Conservation (phyloP, 805 yeast genomes). For the Lipomyces chichibuensis region DNA sequence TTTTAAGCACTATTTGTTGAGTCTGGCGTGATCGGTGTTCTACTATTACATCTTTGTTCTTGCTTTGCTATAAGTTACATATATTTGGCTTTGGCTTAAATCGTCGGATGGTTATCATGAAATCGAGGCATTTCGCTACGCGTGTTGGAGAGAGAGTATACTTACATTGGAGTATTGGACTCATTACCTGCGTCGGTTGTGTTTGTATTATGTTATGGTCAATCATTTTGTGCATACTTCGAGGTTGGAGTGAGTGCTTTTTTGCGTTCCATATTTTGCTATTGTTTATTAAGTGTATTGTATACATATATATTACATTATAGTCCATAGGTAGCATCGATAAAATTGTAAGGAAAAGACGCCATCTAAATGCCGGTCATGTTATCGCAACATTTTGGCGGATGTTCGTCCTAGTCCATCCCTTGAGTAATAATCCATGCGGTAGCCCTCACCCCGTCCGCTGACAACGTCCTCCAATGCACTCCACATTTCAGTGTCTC, state of each 20-base stretch:
- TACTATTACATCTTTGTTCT: conserved; percentile 5
- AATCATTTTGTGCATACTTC: background rate
- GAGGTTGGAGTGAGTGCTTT: background rate
- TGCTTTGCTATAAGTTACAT: conserved; percentile 3
- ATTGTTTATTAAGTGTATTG: background rate
- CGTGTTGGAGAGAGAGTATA: background rate
- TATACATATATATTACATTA: background rate
- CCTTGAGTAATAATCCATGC: conserved; percentile 92
- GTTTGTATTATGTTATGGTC: background rate
- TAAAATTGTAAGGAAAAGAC: no score
- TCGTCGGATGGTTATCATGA: background rate
- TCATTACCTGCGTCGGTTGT: background rate
- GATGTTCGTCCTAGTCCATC: conserved; percentile 57
- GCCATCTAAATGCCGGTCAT: no score
- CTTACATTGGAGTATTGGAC: background rate
- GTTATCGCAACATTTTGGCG: background rate
- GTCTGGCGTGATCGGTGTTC: conserved; percentile 1
- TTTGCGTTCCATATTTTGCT: background rate
- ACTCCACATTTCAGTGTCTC: conserved; percentile 67
- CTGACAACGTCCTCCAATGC: conserved; percentile 43
- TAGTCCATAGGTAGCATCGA: no score
- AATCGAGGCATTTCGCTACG: background rate
- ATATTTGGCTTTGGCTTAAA: conserved; percentile 8
- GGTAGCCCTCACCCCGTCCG: conserved; percentile 56
- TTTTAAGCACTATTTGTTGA: conserved; percentile 11